phyloP scores from a whole-genome alignment of 106 monocot genomes.

The Chionographis japonica region DNA sequence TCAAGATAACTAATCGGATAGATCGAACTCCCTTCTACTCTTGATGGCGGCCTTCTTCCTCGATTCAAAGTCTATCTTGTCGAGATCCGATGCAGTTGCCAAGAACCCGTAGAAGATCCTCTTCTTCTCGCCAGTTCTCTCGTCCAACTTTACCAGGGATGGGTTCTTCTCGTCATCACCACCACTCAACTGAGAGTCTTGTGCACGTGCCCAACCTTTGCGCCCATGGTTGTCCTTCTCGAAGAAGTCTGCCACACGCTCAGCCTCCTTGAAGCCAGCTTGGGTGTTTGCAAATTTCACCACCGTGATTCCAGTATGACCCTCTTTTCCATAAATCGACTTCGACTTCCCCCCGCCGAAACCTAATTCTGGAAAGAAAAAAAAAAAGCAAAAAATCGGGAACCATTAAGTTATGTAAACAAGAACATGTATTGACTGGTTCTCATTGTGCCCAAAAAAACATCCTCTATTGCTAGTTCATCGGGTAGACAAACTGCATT shows the following conservation, averaged over 20 bases:
- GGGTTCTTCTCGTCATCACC: constrained; percentile 59
- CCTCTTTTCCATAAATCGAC: constrained; percentile 81
- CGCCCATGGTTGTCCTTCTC: constrained; percentile 69
- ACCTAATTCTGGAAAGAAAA: constrained; percentile 67
- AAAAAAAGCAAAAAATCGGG: not conserved
- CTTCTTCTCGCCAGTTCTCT: constrained; percentile 69
- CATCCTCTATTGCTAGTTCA: no score
- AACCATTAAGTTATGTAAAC: no score
- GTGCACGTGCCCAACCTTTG: constrained; percentile 52
- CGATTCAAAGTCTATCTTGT: constrained; percentile 60
- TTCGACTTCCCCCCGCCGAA: constrained; percentile 76
- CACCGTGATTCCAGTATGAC: constrained; percentile 58
- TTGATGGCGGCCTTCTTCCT: constrained; percentile 62
- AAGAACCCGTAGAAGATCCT: constrained; percentile 83
- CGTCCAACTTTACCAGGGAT: constrained; percentile 47
- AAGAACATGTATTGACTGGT: no score
- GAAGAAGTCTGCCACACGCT: constrained; percentile 54
- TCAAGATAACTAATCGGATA: constrained; percentile 23
- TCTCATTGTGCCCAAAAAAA: no score
- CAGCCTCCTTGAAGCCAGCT: constrained; percentile 80
- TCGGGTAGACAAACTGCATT: no score
- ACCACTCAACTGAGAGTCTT: constrained; percentile 19
- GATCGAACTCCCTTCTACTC: constrained; percentile 61
- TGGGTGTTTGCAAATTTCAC: constrained; percentile 68
- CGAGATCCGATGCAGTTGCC: constrained; percentile 71